Evolutionary conservation across 2,329 filamentous ascomycete genomes (phyloP), one percentile per base, ranked within the genome.

Genomic region (Hirsutella thompsonii): DNA sequence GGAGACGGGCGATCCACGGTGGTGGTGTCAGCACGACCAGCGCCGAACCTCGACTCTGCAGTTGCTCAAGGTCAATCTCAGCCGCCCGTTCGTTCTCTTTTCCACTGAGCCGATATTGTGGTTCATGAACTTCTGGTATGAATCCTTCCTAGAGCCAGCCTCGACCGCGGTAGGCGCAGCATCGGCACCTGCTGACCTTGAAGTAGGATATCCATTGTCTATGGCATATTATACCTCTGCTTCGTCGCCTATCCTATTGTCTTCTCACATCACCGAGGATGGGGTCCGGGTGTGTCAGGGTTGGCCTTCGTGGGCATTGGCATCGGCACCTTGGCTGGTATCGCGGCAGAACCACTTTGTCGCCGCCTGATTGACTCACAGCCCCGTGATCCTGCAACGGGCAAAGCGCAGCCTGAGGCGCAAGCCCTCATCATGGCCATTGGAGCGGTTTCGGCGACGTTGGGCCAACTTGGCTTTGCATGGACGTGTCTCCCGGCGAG

Each of bases 161-260:
- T n/a, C n/a, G n/a, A n/a, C n/a, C n/a, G n/a, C n/a, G n/a, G n/a
- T n/a, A n/a, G 18, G 13, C 18, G 29, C 3, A 36, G 1, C 3
- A 10, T 4, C 5, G 5, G 3, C 8, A 21, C 5, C 10, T 21
- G 10, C 18, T 33, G 18, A 38, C 32, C 29, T 5, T 11, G 18
- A 9, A 3, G 28, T 34, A 82, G 79, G 64, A 83, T 89, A 55
- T 90, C 83, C 1, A 66, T 94, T 32, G 76, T 94, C 29, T 94
- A 94, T 57, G 84, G 79, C 16, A 87, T 94, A 33, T 68, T 95
- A 1, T 92, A 92, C 54, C 76, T 94, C 26, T 93, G 86, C 61
- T 94, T 94, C 63, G 81, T 93, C 14, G 86, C 85, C 11, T 93
- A 93, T 57, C 88, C 88, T 0, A 82, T 93, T 44, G 82, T 94